Percentiles rank a stretch among this genome's conserved stretches.
Conservation (phyloP, 805 yeast genomes). For the Wickerhamomyces chaumierensis region DNA sequence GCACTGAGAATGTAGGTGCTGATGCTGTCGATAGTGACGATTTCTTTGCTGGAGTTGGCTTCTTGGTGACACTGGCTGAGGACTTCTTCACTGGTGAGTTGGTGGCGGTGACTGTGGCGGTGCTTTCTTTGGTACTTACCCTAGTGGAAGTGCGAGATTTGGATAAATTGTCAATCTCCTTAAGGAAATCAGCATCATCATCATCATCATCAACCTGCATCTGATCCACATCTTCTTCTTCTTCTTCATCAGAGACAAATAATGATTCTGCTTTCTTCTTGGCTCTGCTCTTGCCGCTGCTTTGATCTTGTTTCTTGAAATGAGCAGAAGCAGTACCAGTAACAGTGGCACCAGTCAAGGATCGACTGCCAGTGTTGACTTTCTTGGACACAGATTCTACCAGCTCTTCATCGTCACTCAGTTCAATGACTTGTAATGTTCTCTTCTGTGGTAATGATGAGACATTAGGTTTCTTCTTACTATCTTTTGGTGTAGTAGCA, state of each 20-base stretch:
- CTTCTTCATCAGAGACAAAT: neutral
- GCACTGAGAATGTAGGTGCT: slow-evolving; percentile 28
- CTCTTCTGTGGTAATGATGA: no score
- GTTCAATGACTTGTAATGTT: no score
- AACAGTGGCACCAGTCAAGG: neutral
- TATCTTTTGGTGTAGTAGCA: no score
- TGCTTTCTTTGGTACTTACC: no score
- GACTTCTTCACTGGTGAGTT: neutral
- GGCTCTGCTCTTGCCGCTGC: no score
- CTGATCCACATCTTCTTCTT: neutral
- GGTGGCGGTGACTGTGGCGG: neutral
- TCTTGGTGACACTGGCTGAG: slow-evolving; percentile 2
- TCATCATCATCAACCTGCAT: slow-evolving; percentile 11
- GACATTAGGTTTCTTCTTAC: no score
- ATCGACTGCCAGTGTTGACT: neutral
- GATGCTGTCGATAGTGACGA: neutral
- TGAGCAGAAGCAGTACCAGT: neutral
- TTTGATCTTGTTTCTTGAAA: neutral
- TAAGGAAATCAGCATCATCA: slow-evolving; percentile 6
- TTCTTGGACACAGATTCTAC: neutral
- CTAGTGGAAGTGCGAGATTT: no score
- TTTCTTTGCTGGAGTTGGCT: neutral
- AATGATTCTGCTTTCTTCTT: neutral
- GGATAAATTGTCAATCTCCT: slow-evolving; percentile 10
- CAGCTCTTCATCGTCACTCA: no score